phyloP scores from a whole-genome alignment of 495 filamentous ascomycete genomes.

The Penicillium desertorum region DNA sequence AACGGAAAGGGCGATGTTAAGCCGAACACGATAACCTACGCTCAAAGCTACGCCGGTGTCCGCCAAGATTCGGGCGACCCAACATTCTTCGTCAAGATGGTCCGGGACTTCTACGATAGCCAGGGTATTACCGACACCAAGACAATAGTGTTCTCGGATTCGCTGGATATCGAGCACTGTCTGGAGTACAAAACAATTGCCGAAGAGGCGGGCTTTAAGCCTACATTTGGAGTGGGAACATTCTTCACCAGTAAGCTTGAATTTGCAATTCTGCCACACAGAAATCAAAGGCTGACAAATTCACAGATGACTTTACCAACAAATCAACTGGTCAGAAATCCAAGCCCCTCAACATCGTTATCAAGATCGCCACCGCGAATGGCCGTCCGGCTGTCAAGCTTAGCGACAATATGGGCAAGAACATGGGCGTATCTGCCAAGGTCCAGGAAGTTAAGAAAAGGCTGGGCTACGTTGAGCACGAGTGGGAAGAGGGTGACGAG shows the following conservation, averaged over 20 bases:
- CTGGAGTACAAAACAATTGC: slow-evolving; percentile 82
- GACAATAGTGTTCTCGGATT: slow-evolving; percentile 96
- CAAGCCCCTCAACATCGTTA: slow-evolving; percentile 93
- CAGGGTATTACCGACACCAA: slow-evolving; percentile 78
- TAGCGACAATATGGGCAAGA: slow-evolving; percentile 95
- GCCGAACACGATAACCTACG: slow-evolving; percentile 58
- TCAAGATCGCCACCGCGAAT: slow-evolving; percentile 83
- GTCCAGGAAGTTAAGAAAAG: slow-evolving; percentile 80
- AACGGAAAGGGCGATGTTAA: slow-evolving; percentile 12
- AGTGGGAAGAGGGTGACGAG: slow-evolving; percentile 84
- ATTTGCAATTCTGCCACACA: background rate
- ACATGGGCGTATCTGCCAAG: slow-evolving; percentile 79
- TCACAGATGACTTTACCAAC: slow-evolving; percentile 72
- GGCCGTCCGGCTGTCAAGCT: slow-evolving; percentile 91
- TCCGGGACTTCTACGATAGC: slow-evolving; percentile 81
- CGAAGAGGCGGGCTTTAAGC: slow-evolving; percentile 75
- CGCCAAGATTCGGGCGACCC: slow-evolving; percentile 96
- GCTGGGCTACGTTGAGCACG: slow-evolving; percentile 80
- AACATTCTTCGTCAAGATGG: slow-evolving; percentile 72
- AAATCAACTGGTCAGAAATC: slow-evolving; percentile 73
- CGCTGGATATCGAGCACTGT: slow-evolving; percentile 85
- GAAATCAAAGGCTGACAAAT: background rate
- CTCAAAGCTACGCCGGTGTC: slow-evolving; percentile 81
- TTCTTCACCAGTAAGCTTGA: slow-evolving; percentile 75
- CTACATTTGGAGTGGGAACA: slow-evolving; percentile 90